Evolutionary conservation across 352 stramenopile genomes (phyloP), one percentile per base, ranked within the genome.

Genomic region (Globisporangium abappressorium): DNA sequence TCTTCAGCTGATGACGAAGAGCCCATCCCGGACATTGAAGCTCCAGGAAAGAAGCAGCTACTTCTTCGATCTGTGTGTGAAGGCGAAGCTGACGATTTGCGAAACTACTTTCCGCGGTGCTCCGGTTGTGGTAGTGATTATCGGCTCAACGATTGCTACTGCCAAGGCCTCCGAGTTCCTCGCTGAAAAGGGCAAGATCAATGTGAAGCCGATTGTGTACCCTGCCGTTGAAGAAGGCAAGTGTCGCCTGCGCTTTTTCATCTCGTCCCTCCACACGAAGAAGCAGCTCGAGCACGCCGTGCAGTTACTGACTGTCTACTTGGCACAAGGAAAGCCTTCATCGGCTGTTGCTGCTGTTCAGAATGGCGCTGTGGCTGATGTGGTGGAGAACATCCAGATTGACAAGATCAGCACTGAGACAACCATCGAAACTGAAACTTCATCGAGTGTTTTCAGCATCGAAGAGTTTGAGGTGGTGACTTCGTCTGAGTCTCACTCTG

Each of bases 131-230:
- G 83, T 93, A n/a, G 86, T 93, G 47, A 87, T 89, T 63, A 83
- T 92, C 53, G 86, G 86, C 22, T 88, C 72, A 28, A 92, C 86
- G n/a, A 90, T 94, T 53, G 81, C 84, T 8, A 93, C 84, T 26
- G 86, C 85, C 12, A 85, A 88, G 69, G 81, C 80, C 26, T 94
- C 86, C 49, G 81, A 91, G 66, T 87, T 73, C 59, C 67, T 94
- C 51, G 73, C 76, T 15, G 49, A 74, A 20, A 74, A 89, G 33
- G 76, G 66, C 46, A 70, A 86, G 46, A 69, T 94, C 22, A 94
- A 94, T 62, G 86, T 94, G 41, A 96, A 93, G 68, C 85, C 88
- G 8, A 94, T 93, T 60, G 87, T 96, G 68, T 89, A 96, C 62
- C 88, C 88, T 49, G 88, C 88, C 0, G 88, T 96, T 33, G 88